Base-by-base conservation (phyloP, 768 basidiomycete genomes). In the Russula virescens region DNA sequence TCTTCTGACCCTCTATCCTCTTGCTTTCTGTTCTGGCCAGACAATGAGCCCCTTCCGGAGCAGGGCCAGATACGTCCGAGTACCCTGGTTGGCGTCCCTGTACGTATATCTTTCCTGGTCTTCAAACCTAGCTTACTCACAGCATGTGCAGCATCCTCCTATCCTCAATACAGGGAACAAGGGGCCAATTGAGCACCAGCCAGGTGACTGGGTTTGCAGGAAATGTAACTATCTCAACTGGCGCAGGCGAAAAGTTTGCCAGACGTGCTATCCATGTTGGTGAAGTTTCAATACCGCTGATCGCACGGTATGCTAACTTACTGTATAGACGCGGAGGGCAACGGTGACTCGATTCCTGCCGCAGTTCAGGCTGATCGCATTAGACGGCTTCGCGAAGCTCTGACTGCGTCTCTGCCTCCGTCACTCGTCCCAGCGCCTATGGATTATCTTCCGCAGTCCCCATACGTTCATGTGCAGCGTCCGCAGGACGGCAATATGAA, bases 1-100 rank as follows among this genome's bases (percentile, higher is more conserved):
- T 91, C 89, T 28, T 76, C 68, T 43, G 89, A 93, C 71, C 88
- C 89, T 21, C 71, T 84, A 53, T 69, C 76, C 31, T 88, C 91
- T 4, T 91, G 91, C 68, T 79, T 91, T 75, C 86, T 93, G 84
- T 93, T 87, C 68, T 94, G 91, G 91, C 91, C 91, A 5, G 91
- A 92, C 72, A 94, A 94, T 68, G 91, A 94, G 70, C 81, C 88
- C 5, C 77, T 90, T 64, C 91, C 91, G 1, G 87, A 89, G 67
- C 85, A 83, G 71, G 84, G 88, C 14, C 91, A 93, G 75, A 88
- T 77, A 55, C 69, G 89, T 3, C 89, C 87, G 0, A 79, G 75
- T 63, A 78, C 70, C 23, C 73, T 86, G 19, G 73, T 76, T 55
- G 84, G 84, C 19, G 68, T 84, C 40, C 77, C 83, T 55, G 88